Base-by-base conservation (phyloP, 306 rosid species). In the Gastrolobium bilobum region DNA sequence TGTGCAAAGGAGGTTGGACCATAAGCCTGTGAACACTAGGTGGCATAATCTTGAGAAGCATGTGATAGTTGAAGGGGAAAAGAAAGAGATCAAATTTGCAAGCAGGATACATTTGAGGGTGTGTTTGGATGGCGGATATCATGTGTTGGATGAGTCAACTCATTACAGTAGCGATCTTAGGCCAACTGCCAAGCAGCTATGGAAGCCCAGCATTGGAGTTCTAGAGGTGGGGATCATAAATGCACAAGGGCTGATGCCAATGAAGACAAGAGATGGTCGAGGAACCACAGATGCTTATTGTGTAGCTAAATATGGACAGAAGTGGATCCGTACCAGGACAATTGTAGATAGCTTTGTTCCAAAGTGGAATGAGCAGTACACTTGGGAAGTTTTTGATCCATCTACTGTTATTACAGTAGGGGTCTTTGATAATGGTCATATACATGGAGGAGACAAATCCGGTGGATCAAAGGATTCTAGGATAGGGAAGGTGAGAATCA, bases 71-170 rank as follows among this genome's bases (percentile, higher is more conserved):
- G 97, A 94, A 48, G 97, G 91, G 75, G 94, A 88, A 72, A 91
- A 90, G 85, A 94, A 88, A 68, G 97, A 92, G 76, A 76, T 46
- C 11, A 91, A 91, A 75, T 94, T 94, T 61, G 88, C 98, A 0
- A 94, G 98, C 85, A 84, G 91, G 83, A 85, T 92, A 78, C 98
- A 94, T 77, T 78, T 92, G 47, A 85, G 97, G 90, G 59, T 90
- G n/a, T 90, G 92, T 51, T 87, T 94, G 88, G 98, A 94, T 80
- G 98, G 98, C 0, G 98, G 98, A 38, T 94, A 90, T 75, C 98
- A 94, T 83, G 98, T 94, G 78, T 79, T 92, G 84, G 98, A 94
- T 79, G 98, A 94, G 61, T 94, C 98, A 70, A 92, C 98, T 9
- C 96, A 90, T 85, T 89, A 90, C 48, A 90, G 96, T 30, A 94